Evolutionary conservation across 2,329 filamentous ascomycete species (phyloP).

Genomic region (Verticillium tricorpus): DNA sequence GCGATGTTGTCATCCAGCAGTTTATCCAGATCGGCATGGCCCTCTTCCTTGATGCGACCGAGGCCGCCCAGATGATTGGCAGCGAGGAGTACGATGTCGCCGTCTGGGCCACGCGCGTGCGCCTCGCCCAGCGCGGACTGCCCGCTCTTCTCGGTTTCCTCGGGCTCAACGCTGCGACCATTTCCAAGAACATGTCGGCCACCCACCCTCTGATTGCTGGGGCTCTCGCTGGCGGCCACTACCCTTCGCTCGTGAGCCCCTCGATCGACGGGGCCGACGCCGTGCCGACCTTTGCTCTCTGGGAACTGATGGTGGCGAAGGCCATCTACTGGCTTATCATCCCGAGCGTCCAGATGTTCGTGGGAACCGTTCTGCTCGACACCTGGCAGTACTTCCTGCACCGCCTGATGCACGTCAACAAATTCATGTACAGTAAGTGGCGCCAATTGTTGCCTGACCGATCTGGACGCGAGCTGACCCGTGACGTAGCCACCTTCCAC

Average conservation of each 20-base stretch:
- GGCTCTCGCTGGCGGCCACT: slow-evolving; percentile 73
- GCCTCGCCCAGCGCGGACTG: slow-evolving; percentile 73
- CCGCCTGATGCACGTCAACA: slow-evolving; percentile 94
- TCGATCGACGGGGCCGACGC: slow-evolving; percentile 47
- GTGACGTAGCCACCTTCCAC: slow-evolving; percentile 59
- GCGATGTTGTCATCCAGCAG: slow-evolving; percentile 90
- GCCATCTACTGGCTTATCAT: slow-evolving; percentile 75
- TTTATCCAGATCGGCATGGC: slow-evolving; percentile 77
- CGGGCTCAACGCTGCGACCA: slow-evolving; percentile 69
- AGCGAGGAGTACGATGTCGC: slow-evolving; percentile 82
- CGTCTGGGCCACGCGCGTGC: slow-evolving; percentile 80
- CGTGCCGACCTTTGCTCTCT: slow-evolving; percentile 71
- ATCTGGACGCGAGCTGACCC: not conserved
- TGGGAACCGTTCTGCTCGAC: slow-evolving; percentile 76
- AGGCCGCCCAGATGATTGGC: slow-evolving; percentile 69
- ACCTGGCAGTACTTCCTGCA: slow-evolving; percentile 99
- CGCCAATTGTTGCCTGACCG: slow-evolving; percentile 59
- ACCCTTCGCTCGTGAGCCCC: slow-evolving; percentile 64
- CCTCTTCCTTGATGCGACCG: slow-evolving; percentile 62
- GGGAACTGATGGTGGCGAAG: slow-evolving; percentile 75
- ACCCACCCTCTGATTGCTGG: slow-evolving; percentile 72
- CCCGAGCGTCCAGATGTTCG: slow-evolving; percentile 70
- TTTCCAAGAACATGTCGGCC: slow-evolving; percentile 70
- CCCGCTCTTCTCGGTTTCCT: slow-evolving; percentile 65
- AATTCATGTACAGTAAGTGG: slow-evolving; percentile 86